phyloP scores from a whole-genome alignment of 805 yeast genomes.

The Suhomyces faveliae region DNA sequence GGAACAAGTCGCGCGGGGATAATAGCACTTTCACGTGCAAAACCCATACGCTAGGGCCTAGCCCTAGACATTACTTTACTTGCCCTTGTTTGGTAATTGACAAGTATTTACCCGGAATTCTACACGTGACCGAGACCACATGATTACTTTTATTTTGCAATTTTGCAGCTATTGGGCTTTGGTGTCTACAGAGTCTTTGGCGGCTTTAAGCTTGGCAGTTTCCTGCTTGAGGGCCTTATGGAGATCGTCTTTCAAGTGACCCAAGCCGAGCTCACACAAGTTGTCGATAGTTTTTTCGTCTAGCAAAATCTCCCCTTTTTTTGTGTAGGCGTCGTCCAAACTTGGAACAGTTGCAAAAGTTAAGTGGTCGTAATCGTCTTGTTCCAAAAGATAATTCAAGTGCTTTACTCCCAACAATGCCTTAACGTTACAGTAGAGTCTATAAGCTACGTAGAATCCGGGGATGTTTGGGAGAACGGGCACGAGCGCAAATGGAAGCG shows the following conservation, averaged over 20 bases:
- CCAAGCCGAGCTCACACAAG: constrained; percentile 47
- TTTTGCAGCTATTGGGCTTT: neutral
- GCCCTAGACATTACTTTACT: neutral
- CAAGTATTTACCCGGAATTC: neutral
- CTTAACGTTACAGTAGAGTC: constrained; percentile 81
- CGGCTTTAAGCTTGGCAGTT: constrained; percentile 13
- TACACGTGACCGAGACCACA: neutral
- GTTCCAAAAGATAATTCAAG: constrained; percentile 52
- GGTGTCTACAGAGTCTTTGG: neutral
- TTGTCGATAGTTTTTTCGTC: constrained; percentile 45
- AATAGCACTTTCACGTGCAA: neutral
- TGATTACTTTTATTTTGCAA: neutral
- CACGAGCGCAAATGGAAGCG: constrained; percentile 73
- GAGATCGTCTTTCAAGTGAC: constrained; percentile 44
- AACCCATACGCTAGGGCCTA: neutral
- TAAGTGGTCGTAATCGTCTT: constrained; percentile 13
- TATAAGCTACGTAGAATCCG: constrained; percentile 77
- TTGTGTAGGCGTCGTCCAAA: constrained; percentile 15
- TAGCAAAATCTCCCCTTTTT: constrained; percentile 40
- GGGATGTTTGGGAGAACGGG: constrained; percentile 94
- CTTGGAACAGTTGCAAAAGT: constrained; percentile 12
- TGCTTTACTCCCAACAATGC: constrained; percentile 76
- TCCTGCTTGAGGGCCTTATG: constrained; percentile 57
- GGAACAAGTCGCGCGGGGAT: neutral
- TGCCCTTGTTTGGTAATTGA: neutral